Conservation (phyloP, 768 basidiomycete genomes). For the Symmetrospora coprosmae region DNA sequence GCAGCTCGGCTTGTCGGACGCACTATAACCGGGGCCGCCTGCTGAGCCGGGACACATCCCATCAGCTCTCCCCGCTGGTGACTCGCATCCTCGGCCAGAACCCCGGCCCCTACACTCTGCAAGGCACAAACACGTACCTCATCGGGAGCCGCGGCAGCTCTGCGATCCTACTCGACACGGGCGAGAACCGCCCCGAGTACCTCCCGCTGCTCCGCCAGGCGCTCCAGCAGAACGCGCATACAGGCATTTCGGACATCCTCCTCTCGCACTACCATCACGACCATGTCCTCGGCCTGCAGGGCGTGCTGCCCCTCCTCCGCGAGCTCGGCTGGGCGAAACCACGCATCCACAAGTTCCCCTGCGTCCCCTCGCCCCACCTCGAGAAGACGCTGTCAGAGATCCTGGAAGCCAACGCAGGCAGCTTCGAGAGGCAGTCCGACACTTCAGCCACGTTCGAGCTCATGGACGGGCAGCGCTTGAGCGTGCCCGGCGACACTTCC, state of each 20-base stretch:
- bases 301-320: conserved; percentile 54
- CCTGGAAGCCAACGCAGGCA: neutral
- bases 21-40: no score
- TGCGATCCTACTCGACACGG: conserved; percentile 70
- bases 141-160: conserved; percentile 45
- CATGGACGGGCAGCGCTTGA: neutral
- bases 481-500: conserved; percentile 39
- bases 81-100: conserved; percentile 46
- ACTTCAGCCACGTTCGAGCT: neutral
- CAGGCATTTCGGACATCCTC: conserved; percentile 71
- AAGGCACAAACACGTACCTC: conserved; percentile 86
- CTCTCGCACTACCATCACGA: conserved; percentile 83
- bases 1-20: no score
- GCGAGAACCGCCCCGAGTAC: conserved; percentile 58
- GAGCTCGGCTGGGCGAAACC: conserved; percentile 43
- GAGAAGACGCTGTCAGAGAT: conserved; percentile 2
- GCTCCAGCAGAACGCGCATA: conserved; percentile 35
- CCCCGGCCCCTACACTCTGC: conserved; percentile 73
- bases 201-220: conserved; percentile 47
- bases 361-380: conserved; percentile 21
- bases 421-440: neutral
- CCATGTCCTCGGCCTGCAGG: conserved; percentile 61
- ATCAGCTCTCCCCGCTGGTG: conserved; percentile 9
- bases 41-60: no score
- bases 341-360: conserved; percentile 40